Evolutionary conservation across 2,329 filamentous ascomycete species (phyloP), one percentile per base, ranked within the genome.

Genomic region (Coniosporium uncinatum): DNA sequence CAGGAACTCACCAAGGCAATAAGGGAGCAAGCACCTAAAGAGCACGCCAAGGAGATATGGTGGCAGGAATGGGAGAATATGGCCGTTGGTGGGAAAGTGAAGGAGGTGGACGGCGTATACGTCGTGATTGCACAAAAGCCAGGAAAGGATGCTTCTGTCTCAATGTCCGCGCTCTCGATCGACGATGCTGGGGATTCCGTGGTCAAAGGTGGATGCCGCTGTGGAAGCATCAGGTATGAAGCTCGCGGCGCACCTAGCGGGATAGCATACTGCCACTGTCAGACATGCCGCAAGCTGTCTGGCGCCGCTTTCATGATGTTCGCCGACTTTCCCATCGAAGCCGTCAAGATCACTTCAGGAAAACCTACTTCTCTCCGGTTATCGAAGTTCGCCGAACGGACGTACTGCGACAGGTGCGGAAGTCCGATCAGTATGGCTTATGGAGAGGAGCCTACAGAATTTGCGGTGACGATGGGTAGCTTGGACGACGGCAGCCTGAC

Each of bases 231-330:
- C 22, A 56, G 54, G 31, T 75, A 29, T 29, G n/a, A 29, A 70
- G 54, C 62, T 54, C 2, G 59, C 58, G 39, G 60, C 2, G 49
- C 57, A 1, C 67, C 70, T 1, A 52, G 48, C 13, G 44, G 52
- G 19, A 51, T 70, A 21, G 58, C 55, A 16, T 52, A 66, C 42
- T 76, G 71, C 52, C 62, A 74, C 50, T 76, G 72, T 49, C 54
- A 52, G n/a, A 64, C 63, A 32, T 76, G 72, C 46, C 69, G 70
- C 42, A 67, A 68, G 49, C 45, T 71, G 31, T 66, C 70, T 2
- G 70, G 71, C 13, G 64, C 62, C 3, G 62, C 63, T 2, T 75
- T 61, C 43, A 54, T 72, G 27, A 58, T 64, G 3, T 75, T 70
- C 45, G 56, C 59, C 5, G 44, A 56, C 6, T 63, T 73, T 32